Base-by-base conservation (phyloP, 371 early-diverging fungal genomes). In the Rhizopus sp. region DNA sequence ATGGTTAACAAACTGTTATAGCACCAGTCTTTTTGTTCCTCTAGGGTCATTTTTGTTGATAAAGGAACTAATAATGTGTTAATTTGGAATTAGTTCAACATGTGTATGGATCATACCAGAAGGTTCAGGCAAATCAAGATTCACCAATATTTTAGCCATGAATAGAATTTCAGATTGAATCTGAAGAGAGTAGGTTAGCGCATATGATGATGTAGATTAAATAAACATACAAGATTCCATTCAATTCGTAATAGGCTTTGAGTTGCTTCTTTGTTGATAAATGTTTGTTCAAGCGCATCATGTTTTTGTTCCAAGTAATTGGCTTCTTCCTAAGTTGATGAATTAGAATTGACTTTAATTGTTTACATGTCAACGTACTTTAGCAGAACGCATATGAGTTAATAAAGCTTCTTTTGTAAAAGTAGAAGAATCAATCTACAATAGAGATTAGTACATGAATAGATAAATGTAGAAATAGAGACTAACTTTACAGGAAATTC, bases 101-200 rank as follows among this genome's bases (percentile, higher is more conserved):
- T 23, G 23, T 0, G 23, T 3, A 37, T 8, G 32, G 10, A 5
- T 12, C 16, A 34, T 50, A 63, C 64, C 45, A 54, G 58, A 50
- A 30, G 54, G 45, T 39, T 53, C 45, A 33, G 55, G 32, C 15
- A 61, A 15, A 30, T 66, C 53, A 17, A 55, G 32, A n/a, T 54
- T 46, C 17, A 58, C 41, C 35, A 61, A 15, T 29, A 61, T 46
- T 50, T 55, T 57, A 12, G 62, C 51, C 50, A 66, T 66, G 31
- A 66, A 61, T 6, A 49, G 50, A 12, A 66, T 57, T 51, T 66
- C 58, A 1, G 54, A 50, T 61, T 66, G 66, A 61, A 66, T 61
- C 66, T 65, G 50, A 31, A 10, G 7, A 15, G 29, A 49, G 10
- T 13, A 7, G 13, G 45, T 29, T 15, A 9, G 12, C 34, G 10